phyloP scores from a whole-genome alignment of 805 yeast genomes.

The Yamadazyma takamatsuzukensis region DNA sequence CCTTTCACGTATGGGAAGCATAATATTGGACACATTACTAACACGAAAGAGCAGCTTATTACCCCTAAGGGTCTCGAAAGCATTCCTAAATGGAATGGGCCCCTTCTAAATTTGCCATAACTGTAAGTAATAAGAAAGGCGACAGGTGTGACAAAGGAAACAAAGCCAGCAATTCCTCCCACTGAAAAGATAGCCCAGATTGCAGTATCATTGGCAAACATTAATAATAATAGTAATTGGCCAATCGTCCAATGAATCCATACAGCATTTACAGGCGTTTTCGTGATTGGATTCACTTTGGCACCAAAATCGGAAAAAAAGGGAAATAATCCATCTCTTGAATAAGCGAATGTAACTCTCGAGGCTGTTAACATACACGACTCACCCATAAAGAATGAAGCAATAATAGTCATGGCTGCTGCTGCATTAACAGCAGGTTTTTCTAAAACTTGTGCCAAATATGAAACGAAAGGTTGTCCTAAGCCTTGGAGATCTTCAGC shows the following conservation, averaged over 20 bases:
- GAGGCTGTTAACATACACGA: conserved; percentile 60
- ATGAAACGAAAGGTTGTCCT: conserved; percentile 59
- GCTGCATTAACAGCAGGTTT: conserved; percentile 32
- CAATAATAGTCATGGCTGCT: conserved; percentile 31
- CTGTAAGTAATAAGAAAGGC: conserved; percentile 54
- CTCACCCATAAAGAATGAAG: conserved; percentile 38
- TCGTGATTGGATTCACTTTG: conserved; percentile 46
- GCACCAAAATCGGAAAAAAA: conserved; percentile 43
- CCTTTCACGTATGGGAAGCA: conserved; percentile 48
- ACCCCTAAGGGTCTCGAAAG: conserved; percentile 45
- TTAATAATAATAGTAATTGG: conserved; percentile 48
- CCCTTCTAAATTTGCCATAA: conserved; percentile 49
- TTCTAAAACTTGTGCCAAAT: conserved; percentile 45
- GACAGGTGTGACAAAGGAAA: conserved; percentile 62
- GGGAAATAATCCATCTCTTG: conserved; percentile 67
- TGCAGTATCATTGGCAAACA: conserved; percentile 62
- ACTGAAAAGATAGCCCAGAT: conserved; percentile 69
- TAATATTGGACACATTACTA: conserved; percentile 55
- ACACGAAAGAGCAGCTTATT: conserved; percentile 45
- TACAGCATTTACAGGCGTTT: conserved; percentile 64
- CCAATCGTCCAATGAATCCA: conserved; percentile 55
- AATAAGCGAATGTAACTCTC: conserved; percentile 61
- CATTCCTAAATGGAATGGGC: conserved; percentile 65
- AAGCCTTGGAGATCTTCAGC: conserved; percentile 44
- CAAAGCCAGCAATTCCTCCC: conserved; percentile 64